phyloP scores from a whole-genome alignment of 176 grass and related monocot genomes.

The Thinopyrum elongatum region DNA sequence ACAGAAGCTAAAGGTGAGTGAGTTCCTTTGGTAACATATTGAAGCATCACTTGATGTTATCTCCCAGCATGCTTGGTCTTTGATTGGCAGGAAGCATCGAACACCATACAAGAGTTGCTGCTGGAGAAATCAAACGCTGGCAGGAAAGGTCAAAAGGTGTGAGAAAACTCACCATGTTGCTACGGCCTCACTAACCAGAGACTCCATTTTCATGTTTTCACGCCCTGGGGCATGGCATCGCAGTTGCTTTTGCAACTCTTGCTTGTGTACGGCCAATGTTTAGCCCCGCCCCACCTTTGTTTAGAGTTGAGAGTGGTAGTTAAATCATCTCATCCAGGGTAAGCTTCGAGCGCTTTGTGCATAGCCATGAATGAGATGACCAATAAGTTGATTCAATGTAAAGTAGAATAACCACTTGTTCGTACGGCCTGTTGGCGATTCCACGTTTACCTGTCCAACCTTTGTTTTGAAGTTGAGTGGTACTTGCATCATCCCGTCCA shows the following conservation, averaged over 20 bases:
- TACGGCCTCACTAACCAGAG: background rate
- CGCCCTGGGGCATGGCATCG: background rate
- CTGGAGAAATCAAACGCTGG: conserved; percentile 48
- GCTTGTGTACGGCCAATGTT: background rate
- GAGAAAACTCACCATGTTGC: conserved; percentile 11
- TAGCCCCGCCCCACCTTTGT: background rate
- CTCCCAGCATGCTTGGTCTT: background rate
- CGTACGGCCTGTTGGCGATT: background rate
- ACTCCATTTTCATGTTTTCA: background rate
- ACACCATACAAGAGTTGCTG: conserved; percentile 67
- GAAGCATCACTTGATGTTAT: background rate
- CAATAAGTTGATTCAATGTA: background rate
- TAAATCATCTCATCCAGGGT: background rate
- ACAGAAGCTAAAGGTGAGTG: conserved; percentile 82
- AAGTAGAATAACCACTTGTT: background rate
- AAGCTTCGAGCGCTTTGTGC: background rate
- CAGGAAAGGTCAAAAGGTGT: conserved; percentile 53
- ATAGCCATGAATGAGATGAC: conserved; percentile 25
- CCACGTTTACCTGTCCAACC: background rate
- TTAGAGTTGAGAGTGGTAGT: conserved; percentile 10
- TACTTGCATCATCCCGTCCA: no score
- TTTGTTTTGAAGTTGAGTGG: no score
- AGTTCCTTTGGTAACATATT: background rate
- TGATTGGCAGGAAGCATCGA: conserved; percentile 58
- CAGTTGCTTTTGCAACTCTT: background rate